Evolutionary conservation across 1,284 basidiomycete genomes (phyloP).

Genomic region (Irpex lacteus): DNA sequence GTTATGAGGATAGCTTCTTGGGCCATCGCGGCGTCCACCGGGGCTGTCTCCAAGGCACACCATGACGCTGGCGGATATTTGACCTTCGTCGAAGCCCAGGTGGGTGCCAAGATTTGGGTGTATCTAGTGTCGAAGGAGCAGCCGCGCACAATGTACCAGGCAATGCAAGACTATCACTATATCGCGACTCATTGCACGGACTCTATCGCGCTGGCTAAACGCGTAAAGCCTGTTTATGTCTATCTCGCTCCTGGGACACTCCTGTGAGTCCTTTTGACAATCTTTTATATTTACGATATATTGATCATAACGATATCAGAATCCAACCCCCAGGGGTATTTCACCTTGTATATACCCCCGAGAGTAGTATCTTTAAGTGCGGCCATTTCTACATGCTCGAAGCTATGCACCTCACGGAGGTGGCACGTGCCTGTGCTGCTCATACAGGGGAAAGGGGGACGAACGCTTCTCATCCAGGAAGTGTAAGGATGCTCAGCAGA

Average conservation of each 20-base stretch:
- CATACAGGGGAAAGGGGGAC: neutral
- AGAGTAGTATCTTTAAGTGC: neutral
- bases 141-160: too few species aligned
- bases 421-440: neutral
- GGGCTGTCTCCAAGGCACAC: neutral
- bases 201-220: neutral
- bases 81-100: neutral
- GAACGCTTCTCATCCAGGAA: neutral
- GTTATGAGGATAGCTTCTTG: neutral
- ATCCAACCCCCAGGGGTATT: neutral
- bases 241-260: neutral
- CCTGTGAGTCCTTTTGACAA: neutral
- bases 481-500: neutral
- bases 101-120: neutral
- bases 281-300: too few species aligned
- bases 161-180: too few species aligned
- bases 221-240: neutral
- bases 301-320: neutral
- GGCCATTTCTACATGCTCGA: neutral
- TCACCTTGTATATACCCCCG: neutral
- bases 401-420: neutral
- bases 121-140: neutral
- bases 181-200: too few species aligned
- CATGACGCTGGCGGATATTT: neutral
- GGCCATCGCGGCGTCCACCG: neutral